Evolutionary conservation across 2,329 filamentous ascomycete species (phyloP).

Genomic region (Colletotrichum incanum): DNA sequence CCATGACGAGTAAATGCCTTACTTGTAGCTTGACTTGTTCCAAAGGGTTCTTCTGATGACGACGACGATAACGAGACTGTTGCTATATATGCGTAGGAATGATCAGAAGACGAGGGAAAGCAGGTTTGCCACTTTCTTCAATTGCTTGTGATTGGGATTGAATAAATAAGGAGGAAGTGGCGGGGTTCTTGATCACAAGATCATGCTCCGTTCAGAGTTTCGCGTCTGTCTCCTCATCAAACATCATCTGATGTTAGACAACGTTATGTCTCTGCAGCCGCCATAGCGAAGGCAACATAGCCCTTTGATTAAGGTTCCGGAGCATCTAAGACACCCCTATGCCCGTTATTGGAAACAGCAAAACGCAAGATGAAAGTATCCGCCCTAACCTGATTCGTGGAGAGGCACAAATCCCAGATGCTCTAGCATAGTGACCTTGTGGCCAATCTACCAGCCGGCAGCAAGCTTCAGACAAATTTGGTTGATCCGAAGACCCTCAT

Average conservation of each 20-base stretch:
- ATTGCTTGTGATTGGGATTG: neutral
- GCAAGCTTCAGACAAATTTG: neutral
- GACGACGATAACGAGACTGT: no score
- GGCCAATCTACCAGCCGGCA: neutral
- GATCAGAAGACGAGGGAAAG: neutral
- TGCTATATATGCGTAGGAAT: neutral
- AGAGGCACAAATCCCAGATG: neutral
- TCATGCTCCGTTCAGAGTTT: constrained; percentile 28
- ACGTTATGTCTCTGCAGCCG: constrained; percentile 19
- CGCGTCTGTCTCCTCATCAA: constrained; percentile 40
- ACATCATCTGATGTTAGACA: constrained; percentile 39
- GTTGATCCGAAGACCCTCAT: neutral
- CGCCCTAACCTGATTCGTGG: neutral
- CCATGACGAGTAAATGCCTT: neutral
- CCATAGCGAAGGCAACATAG: constrained; percentile 20
- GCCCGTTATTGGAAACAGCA: constrained; percentile 34
- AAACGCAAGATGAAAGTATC: constrained; percentile 25
- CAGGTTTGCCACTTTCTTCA: neutral
- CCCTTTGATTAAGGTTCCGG: constrained; percentile 29
- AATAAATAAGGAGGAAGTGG: constrained; percentile 21
- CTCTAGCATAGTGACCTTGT: neutral
- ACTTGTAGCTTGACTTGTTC: neutral
- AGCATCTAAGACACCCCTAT: constrained; percentile 4
- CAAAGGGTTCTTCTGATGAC: accelerated
- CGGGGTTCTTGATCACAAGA: constrained; percentile 33